A percentile compares a stretch with the other conserved stretches of the same genome.
Conservation (phyloP, 2,329 filamentous ascomycete species). For the Pyricularia sp. region DNA sequence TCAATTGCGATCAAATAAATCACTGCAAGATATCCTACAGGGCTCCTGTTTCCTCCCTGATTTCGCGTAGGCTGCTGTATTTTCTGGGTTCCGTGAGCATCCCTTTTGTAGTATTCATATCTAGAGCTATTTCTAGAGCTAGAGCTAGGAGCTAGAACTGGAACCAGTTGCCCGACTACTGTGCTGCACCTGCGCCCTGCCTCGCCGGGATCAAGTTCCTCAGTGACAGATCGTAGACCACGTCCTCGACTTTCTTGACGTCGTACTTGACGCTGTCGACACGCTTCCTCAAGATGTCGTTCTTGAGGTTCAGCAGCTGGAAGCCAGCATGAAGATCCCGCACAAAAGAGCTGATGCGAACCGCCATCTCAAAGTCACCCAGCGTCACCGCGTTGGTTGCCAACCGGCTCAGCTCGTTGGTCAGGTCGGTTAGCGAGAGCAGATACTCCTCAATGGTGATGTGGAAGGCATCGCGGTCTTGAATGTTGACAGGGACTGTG, state of each 20-base stretch:
- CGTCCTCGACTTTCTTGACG: constrained; percentile 96
- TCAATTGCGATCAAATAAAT: neutral
- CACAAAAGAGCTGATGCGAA: constrained; percentile 84
- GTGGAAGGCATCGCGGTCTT: constrained; percentile 84
- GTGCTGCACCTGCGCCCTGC: neutral
- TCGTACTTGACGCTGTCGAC: constrained; percentile 94
- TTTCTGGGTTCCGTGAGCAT: neutral
- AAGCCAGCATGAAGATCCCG: constrained; percentile 95
- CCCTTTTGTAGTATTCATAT: neutral
- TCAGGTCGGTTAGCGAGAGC: constrained; percentile 73
- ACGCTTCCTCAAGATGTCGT: constrained; percentile 78
- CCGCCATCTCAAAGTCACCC: constrained; percentile 75
- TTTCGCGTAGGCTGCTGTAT: neutral
- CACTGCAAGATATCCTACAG: neutral
- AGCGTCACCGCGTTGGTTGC: constrained; percentile 92
- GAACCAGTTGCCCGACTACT: neutral
- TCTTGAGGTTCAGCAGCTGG: constrained; percentile 95
- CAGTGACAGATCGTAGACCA: constrained; percentile 90
- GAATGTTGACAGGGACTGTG: constrained; percentile 80
- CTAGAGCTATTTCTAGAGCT: too few species aligned
- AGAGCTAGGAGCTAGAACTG: too few species aligned
- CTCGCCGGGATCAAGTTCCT: constrained; percentile 60
- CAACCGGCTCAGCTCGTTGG: constrained; percentile 83
- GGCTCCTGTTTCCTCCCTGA: neutral
- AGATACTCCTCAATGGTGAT: constrained; percentile 97